These are phyloP conservation scores for Yamadazyma takamatsuzukensis DNA, from an alignment of 805 yeast genomes.

Conservation along the genomic window DNA sequence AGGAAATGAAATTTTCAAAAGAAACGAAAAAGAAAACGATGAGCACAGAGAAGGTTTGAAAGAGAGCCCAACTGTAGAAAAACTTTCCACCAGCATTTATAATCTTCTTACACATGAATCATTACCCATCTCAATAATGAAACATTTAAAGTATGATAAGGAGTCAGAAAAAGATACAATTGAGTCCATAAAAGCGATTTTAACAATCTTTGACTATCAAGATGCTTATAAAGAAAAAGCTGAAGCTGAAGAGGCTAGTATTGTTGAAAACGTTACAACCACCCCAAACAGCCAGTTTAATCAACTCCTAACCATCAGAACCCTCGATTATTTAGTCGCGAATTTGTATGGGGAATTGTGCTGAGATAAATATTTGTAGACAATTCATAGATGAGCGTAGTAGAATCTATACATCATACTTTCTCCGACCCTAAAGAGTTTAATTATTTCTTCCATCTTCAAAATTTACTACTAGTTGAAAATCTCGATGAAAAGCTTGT, in stretches of 20 bases:
- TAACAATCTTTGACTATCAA: conserved; percentile 3
- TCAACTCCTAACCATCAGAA: conserved; percentile 10
- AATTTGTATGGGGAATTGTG: conserved; percentile 22
- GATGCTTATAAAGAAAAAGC: not conserved
- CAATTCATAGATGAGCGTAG: too few species aligned
- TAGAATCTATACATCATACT: not conserved
- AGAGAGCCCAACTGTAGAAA: not conserved
- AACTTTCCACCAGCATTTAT: conserved; percentile 14
- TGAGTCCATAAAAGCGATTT: conserved; percentile 12
- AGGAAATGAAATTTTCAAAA: conserved; percentile 4
- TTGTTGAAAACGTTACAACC: not conserved
- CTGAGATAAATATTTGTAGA: too few species aligned
- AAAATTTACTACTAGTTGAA: conserved; percentile 5
- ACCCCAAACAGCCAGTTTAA: conserved; percentile 1
- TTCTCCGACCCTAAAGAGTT: conserved; percentile 1
- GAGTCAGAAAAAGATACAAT: conserved; percentile 17
- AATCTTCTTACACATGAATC: conserved; percentile 8
- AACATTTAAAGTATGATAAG: conserved; percentile 10
- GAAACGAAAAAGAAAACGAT: conserved; percentile 1
- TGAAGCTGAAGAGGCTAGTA: not conserved
- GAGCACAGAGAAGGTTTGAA: not conserved
- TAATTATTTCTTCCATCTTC: conserved; percentile 3
- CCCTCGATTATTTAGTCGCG: conserved; percentile 19
- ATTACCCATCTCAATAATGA: conserved; percentile 4
- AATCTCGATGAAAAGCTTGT: conserved; percentile 2